These are phyloP conservation scores for Diaporthe citri DNA, from an alignment of 2,329 filamentous ascomycete species.

Conservation along the genomic window DNA sequence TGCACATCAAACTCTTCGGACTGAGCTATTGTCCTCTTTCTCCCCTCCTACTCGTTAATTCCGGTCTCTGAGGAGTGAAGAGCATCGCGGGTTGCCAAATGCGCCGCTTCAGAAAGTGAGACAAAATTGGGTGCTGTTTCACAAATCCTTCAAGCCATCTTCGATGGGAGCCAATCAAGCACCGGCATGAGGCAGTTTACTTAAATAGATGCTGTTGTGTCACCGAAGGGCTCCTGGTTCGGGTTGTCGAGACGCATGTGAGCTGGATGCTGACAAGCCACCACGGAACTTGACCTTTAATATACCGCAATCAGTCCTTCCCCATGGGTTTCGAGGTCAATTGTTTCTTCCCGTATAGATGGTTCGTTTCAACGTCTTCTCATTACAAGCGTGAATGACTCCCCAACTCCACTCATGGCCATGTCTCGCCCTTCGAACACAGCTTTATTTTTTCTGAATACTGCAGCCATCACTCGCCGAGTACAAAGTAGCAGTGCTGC, in stretches of 20 bases:
- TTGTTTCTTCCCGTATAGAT: not conserved
- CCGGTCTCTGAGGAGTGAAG: not conserved
- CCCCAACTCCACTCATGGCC: not conserved
- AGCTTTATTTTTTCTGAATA: not conserved
- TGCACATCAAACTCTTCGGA: not conserved
- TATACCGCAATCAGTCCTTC: not conserved
- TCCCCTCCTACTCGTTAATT: not conserved
- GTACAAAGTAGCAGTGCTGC: not conserved
- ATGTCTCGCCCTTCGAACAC: not conserved
- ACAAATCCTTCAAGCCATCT: not conserved
- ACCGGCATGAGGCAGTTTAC: not conserved
- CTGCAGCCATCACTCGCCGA: not conserved
- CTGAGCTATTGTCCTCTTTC: not conserved
- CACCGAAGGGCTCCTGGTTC: not conserved
- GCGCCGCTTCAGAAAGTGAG: not conserved
- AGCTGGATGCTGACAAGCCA: not conserved
- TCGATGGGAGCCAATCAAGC: not conserved
- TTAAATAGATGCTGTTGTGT: not conserved
- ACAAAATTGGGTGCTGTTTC: not conserved
- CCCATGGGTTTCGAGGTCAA: not conserved
- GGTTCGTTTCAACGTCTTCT: not conserved
- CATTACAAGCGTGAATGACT: not conserved
- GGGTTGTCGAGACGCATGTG: not conserved
- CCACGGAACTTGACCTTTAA: not conserved
- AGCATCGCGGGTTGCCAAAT: not conserved